Conservation (phyloP, 2,329 filamentous ascomycete genomes). For the Niveomyces coronatus region DNA sequence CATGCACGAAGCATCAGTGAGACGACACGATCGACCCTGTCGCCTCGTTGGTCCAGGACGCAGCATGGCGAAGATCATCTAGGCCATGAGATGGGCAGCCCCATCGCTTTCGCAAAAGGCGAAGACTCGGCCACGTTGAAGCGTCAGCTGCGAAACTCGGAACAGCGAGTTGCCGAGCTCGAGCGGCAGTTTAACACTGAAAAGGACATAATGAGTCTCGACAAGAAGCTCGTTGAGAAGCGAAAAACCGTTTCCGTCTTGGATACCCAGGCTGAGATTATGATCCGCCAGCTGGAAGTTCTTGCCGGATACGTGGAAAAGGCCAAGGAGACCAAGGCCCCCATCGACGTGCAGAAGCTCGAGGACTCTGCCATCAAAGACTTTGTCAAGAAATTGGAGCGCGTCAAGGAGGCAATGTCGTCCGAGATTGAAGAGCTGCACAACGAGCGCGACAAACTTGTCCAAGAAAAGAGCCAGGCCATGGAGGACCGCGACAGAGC, state of each 20-base stretch:
- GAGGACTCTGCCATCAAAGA: slow-evolving; percentile 89
- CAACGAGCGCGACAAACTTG: slow-evolving; percentile 65
- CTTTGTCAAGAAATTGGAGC: slow-evolving; percentile 65
- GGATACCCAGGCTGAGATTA: slow-evolving; percentile 90
- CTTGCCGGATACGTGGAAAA: slow-evolving; percentile 80
- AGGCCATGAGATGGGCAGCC: slow-evolving; percentile 60
- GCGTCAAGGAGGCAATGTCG: slow-evolving; percentile 49
- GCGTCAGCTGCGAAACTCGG: slow-evolving; percentile 68
- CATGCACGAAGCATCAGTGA: slow-evolving; percentile 56
- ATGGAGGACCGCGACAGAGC: slow-evolving; percentile 84
- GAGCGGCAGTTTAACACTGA: slow-evolving; percentile 63
- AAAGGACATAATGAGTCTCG: slow-evolving; percentile 62
- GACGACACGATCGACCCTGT: slow-evolving; percentile 52
- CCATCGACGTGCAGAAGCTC: slow-evolving; percentile 69
- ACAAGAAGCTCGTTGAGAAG: slow-evolving; percentile 84
- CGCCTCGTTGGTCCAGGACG: slow-evolving; percentile 61
- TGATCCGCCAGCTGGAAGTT: slow-evolving; percentile 83
- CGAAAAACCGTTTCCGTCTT: slow-evolving; percentile 90
- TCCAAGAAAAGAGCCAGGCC: slow-evolving; percentile 76
- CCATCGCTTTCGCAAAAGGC: slow-evolving; percentile 51
- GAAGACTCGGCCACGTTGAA: slow-evolving; percentile 60
- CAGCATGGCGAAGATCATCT: slow-evolving; percentile 45
- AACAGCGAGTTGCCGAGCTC: slow-evolving; percentile 78
- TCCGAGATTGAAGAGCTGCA: slow-evolving; percentile 49
- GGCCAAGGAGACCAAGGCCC: slow-evolving; percentile 72